phyloP scores from a whole-genome alignment of 345 rosid species.

The Sapria himalayana region DNA sequence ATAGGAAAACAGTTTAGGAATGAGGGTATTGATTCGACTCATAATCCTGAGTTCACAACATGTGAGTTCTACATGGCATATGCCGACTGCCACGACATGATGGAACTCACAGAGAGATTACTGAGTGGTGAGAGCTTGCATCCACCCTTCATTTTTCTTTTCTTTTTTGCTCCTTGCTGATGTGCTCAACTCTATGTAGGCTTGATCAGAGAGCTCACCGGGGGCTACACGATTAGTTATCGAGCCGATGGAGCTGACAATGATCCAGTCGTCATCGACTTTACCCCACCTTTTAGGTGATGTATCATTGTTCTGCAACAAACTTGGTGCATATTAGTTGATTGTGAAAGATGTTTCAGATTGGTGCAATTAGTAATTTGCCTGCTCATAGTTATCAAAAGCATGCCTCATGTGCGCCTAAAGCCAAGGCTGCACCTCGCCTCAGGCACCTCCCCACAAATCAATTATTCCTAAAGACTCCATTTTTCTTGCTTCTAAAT shows the following conservation, averaged over 20 bases:
- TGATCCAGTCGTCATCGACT: conserved; percentile 84
- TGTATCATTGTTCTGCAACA: neutral
- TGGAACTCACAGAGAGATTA: conserved; percentile 74
- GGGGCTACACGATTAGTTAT: conserved; percentile 73
- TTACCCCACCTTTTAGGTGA: conserved; percentile 93
- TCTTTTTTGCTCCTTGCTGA: no score
- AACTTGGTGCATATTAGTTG: no score
- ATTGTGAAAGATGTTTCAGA: no score
- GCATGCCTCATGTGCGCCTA: no score
- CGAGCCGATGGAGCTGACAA: conserved; percentile 70
- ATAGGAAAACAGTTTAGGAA: conserved; percentile 96
- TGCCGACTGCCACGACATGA: conserved; percentile 83
- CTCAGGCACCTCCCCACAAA: no score
- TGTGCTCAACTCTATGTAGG: conserved; percentile 31
- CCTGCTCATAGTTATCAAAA: no score
- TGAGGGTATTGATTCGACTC: conserved; percentile 95
- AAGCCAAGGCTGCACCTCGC: no score
- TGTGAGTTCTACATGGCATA: conserved; percentile 99
- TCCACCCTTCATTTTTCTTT: no score
- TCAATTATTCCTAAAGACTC: no score
- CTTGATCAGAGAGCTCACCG: conserved; percentile 77
- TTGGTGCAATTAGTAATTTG: no score
- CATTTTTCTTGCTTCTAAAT: no score
- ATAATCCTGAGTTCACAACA: conserved; percentile 95
- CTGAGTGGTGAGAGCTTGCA: conserved; percentile 88